Base-by-base conservation (phyloP, 2,329 filamentous ascomycete genomes). In the Pseudogymnoascus sp. region DNA sequence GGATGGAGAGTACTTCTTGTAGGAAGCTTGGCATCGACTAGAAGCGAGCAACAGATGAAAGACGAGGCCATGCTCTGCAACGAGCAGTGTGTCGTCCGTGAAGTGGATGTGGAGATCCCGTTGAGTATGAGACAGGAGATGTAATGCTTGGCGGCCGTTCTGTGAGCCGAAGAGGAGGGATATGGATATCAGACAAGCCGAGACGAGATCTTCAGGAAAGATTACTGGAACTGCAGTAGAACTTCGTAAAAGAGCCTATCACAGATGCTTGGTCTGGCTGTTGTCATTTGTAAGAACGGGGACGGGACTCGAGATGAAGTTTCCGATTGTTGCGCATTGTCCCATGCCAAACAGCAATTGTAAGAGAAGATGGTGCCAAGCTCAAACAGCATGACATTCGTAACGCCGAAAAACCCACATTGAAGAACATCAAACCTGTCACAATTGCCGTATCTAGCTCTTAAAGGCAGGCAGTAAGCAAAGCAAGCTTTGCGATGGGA, bases 1-100 rank as follows among this genome's bases (percentile, higher is more conserved):
- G 37, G 64, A 10, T 16, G 23, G 12, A 29, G 51, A 61, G 68
- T 68, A 72, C 70, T 70, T 72, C 72, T 72, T 72, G 68, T 66
- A 66, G 36, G 36, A 66, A 60, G 65, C 71, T 73, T 73, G 70
- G 71, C 71, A 70, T 62, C 47, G 37, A 8, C 8, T 16, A 26
- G 59, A 40, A 62, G 34, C 47, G 65, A 57, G 29, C 40, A 63
- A 54, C 23, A n/a, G 47, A 54, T 31, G 47, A 54, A 31, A 54
- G 14, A 54, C 7, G 47, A 54, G 23, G 47, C 47, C 47, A 54
- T 54, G 26, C 26, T 54, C n/a, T 54, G 47, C 7, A 54, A 54
- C 47, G 47, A 54, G 26, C 47, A 54, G 31, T 54, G 47, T 54
- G 12, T 54, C 47, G 47, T 8, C 47, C 4, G 26, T 54, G 47